These are phyloP conservation scores for Tolypocladium sp. DNA, from an alignment of 2,329 filamentous ascomycete genomes.

Conservation along the genomic window DNA sequence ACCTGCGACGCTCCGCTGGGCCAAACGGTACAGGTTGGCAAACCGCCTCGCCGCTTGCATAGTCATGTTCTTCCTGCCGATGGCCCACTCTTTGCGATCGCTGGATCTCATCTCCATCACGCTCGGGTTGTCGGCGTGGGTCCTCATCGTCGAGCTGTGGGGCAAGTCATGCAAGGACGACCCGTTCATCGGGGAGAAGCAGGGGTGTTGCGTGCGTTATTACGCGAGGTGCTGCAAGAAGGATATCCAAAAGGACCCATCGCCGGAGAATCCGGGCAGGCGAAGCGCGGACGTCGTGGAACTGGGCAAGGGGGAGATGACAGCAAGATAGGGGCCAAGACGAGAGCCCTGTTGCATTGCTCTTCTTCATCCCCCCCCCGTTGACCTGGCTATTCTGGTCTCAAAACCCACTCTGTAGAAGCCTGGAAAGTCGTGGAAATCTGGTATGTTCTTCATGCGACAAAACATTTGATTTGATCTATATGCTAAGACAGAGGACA, in stretches of 20 bases:
- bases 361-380: too few relatives aligned
- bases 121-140: constrained; percentile 32
- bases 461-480: neutral
- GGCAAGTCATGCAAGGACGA: constrained; percentile 37
- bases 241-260: constrained; percentile 18
- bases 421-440: neutral
- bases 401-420: neutral
- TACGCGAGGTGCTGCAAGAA: constrained; percentile 29
- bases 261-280: constrained; percentile 17
- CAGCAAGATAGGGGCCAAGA: constrained; percentile 2
- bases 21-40: constrained; percentile 39
- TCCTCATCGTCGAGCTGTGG: constrained; percentile 38
- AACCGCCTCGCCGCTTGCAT: constrained; percentile 40
- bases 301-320: constrained; percentile 14
- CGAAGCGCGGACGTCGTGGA: constrained; percentile 11
- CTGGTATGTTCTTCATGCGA: neutral
- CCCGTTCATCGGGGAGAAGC: constrained; percentile 29
- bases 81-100: constrained; percentile 35
- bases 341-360: neutral
- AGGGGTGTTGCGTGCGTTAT: constrained; percentile 25
- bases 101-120: constrained; percentile 36
- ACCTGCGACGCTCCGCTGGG: constrained; percentile 35
- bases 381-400: too few relatives aligned
- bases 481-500: neutral
- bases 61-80: constrained; percentile 45